phyloP scores from a whole-genome alignment of 164 flowering plant genomes.

The Malania oleifera region DNA sequence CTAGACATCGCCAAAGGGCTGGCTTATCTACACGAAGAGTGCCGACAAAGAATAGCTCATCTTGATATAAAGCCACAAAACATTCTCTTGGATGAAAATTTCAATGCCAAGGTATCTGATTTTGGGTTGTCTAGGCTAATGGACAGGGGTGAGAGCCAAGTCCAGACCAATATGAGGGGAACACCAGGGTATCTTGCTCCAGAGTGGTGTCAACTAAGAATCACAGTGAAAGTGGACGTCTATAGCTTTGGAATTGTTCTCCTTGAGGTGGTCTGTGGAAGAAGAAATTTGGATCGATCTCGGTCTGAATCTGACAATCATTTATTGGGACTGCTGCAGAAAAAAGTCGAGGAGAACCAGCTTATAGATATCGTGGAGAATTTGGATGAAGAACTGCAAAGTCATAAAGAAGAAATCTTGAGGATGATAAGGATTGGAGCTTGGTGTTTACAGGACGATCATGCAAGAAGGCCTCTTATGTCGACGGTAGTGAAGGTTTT shows the following conservation, averaged over 20 bases:
- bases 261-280: constrained; percentile 1
- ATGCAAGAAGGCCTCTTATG: constrained; percentile 2
- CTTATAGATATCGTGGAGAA: background rate
- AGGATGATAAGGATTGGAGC: constrained; percentile 3
- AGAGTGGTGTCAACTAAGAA: background rate
- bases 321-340: background rate
- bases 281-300: background rate
- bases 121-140: constrained; percentile 6
- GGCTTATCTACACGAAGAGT: constrained; percentile 7
- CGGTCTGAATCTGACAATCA: background rate
- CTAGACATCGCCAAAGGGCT: constrained; percentile 4
- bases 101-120: constrained; percentile 2
- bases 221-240: constrained; percentile 2
- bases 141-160: constrained; percentile 13
- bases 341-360: background rate
- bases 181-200: constrained; percentile 2
- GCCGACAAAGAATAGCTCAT: background rate
- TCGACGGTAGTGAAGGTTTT: background rate
- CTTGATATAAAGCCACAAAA: constrained; percentile 3
- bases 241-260: constrained; percentile 9
- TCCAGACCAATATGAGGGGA: background rate
- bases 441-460: constrained; percentile 8
- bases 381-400: background rate
- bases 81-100: constrained; percentile 3
- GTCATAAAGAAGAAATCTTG: background rate